Percentiles rank a stretch among this genome's conserved stretches.
Evolutionary conservation across 306 rosid species (phyloP).

Genomic region (Lagenaria siceraria): DNA sequence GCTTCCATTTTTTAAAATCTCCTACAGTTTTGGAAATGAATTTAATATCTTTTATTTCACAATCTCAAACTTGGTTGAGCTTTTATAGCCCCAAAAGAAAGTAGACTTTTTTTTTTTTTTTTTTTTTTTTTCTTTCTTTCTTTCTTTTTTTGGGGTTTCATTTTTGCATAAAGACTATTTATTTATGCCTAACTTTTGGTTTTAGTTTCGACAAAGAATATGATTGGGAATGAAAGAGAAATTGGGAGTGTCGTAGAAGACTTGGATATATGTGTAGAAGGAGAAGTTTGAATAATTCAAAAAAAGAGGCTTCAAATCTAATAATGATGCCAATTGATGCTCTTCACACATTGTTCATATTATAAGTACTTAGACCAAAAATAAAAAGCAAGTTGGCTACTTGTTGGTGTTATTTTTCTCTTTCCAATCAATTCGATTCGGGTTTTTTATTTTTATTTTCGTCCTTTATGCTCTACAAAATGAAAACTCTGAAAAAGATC

Average conservation of each 20-base stretch:
- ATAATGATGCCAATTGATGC: not conserved
- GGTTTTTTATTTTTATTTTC: too few species aligned
- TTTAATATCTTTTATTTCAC: not conserved
- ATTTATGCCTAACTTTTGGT: not conserved
- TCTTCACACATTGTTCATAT: not conserved
- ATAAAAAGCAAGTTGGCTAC: not conserved
- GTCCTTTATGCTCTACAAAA: too few species aligned
- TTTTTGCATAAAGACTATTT: not conserved
- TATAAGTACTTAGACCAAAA: not conserved
- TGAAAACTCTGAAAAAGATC: too few species aligned
- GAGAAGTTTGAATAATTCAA: not conserved
- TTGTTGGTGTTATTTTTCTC: not conserved
- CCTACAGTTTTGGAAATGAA: too few species aligned
- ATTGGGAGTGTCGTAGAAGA: not conserved
- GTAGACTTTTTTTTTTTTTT: not conserved
- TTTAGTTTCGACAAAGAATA: not conserved
- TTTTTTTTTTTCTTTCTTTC: not conserved
- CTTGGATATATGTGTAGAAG: not conserved
- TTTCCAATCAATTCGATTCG: not conserved
- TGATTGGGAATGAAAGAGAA: not conserved
- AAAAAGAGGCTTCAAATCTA: not conserved
- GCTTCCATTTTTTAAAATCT: constrained; percentile 10
- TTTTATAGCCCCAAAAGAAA: not conserved
- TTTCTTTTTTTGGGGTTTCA: not conserved
- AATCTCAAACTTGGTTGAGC: not conserved